Percentiles rank a stretch among this genome's conserved stretches.
These are phyloP conservation scores for Trichoderma atroviride DNA, from an alignment of 2,329 filamentous ascomycete species.

Conservation along the genomic window DNA sequence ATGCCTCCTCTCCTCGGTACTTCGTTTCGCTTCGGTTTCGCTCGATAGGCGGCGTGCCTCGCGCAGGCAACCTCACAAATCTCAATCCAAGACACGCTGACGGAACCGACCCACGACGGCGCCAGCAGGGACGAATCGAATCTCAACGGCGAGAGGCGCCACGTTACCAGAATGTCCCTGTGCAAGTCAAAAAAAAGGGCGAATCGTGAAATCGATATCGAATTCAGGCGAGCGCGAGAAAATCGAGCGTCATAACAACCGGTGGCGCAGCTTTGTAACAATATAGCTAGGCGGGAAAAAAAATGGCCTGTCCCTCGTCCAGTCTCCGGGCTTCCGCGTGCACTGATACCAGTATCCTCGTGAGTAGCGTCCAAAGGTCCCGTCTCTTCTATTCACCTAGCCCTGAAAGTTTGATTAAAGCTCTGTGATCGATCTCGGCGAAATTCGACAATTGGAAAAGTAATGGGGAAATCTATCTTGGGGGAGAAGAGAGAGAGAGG, in stretches of 20 bases:
- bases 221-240: not conserved
- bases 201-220: not conserved
- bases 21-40: not conserved
- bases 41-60: not conserved
- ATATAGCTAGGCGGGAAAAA: conserved; percentile 1
- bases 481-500: not conserved
- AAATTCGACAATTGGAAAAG: not conserved
- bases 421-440: not conserved
- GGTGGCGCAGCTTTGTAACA: not conserved
- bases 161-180: not conserved
- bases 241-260: conserved; percentile 10
- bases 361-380: not conserved
- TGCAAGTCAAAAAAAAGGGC: not conserved
- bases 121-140: not conserved
- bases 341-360: not conserved
- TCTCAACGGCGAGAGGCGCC: not conserved
- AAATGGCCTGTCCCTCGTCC: not conserved
- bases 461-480: not conserved
- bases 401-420: not conserved
- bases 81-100: conserved; percentile 3
- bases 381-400: not conserved
- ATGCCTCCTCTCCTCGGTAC: not conserved
- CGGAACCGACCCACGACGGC: not conserved
- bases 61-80: not conserved
- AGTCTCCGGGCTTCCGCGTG: conserved; percentile 11